Evolutionary conservation across 140 eudicot genomes (phyloP), one percentile per base, ranked within the genome.

Genomic region (Oenanthe javanica): DNA sequence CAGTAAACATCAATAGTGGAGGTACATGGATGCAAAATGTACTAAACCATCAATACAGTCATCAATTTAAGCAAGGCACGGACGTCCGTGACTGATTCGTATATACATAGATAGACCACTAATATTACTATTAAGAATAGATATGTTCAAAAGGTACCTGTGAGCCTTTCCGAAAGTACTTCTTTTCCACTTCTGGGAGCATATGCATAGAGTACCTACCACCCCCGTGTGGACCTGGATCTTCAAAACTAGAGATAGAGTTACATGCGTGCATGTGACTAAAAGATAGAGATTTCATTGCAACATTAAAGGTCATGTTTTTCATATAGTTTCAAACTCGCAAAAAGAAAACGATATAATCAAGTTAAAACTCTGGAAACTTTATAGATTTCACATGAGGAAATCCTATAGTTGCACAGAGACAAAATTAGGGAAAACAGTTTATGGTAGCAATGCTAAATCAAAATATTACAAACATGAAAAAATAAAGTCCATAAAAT

Each of bases 171-270:
- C 89, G 89, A 11, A 89, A 89, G 85, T 89, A 48, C 59, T 81
- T 83, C 79, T 49, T 84, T 82, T 87, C 90, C 75, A 89, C 86
- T 82, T 89, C 93, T 19, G 93, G 93, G 64, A 89, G 76, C 93
- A 89, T 89, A 81, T 87, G 89, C 82, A 85, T 89, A 52, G 93
- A 87, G 86, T 87, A 89, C 77, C 93, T 85, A 50, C 93, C 93
- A 79, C 81, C 87, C 52, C 93, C 93, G 79, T 89, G 93, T 52
- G 91, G 90, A 77, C 93, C 93, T 55, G 90, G 93, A 79, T 89
- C 93, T 63, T 85, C 88, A 75, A 86, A 89, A 66, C 92, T 89
- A 82, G 77, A 73, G 27, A 73, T 46, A 73, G 78, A 84, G 71
- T 73, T 67, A 21, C 76, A 85, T 16, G 76, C 64, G 76, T 46